Evolutionary conservation across 2,329 filamentous ascomycete species (phyloP).

Genomic region (Trichophyton verrucosum): DNA sequence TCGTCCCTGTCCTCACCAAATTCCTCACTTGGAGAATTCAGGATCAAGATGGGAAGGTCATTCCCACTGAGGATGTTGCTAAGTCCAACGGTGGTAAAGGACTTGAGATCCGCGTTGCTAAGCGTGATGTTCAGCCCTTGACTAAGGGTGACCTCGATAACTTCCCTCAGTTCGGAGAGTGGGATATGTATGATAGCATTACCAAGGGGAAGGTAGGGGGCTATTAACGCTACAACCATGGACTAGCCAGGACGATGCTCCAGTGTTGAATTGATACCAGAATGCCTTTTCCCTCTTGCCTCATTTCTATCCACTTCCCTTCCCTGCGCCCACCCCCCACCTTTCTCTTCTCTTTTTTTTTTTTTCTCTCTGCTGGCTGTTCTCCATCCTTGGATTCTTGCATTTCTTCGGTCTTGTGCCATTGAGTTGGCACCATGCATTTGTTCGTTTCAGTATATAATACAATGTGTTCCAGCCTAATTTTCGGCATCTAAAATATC

Average conservation of each 20-base stretch:
- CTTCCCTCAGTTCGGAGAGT: slow-evolving; percentile 8
- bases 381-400: background rate
- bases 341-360: background rate
- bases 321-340: background rate
- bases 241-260: background rate
- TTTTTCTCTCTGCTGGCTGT: background rate
- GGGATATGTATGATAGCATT: slow-evolving; percentile 5
- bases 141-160: background rate
- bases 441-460: background rate
- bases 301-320: background rate
- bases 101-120: slow-evolving; percentile 11
- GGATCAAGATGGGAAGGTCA: slow-evolving; percentile 9
- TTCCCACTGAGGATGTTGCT: slow-evolving; percentile 13
- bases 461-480: background rate
- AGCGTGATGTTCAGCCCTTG: slow-evolving; percentile 15
- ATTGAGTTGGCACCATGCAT: background rate
- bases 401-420: background rate
- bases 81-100: slow-evolving; percentile 9
- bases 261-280: background rate
- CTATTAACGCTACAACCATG: background rate
- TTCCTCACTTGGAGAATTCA: slow-evolving; percentile 17
- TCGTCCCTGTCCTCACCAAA: slow-evolving; percentile 13
- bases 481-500: background rate
- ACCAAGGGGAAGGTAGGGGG: slow-evolving; percentile 10
- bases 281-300: background rate